Evolutionary conservation across 2,329 filamentous ascomycete species (phyloP), one percentile per base, ranked within the genome.

Genomic region (Cercospora sp.): DNA sequence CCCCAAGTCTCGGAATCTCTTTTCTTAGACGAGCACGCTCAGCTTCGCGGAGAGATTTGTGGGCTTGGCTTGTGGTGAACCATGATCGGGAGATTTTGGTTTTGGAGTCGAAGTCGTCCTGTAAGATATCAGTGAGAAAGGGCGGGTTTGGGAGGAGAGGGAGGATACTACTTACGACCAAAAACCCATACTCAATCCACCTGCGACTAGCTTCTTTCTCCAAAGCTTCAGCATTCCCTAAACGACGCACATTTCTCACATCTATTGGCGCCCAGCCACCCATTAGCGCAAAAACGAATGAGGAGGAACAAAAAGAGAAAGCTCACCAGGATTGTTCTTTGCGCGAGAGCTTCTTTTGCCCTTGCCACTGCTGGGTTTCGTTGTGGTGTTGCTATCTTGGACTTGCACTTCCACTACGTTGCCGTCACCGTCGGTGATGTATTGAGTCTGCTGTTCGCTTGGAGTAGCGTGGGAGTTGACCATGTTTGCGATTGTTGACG

Each of bases 121-220:
- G 28, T 5, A 5, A 3, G 45, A 26, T n/a, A 21, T 16, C 9
- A 53, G 18, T 21, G 45, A 21, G n/a, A 7, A 32, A 9, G 2
- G 16, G 10, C 6, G 24, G 9, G 1, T 30, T 30, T 6, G 28
- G 26, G 5, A 28, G 26, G 26, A 28, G n/a, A n/a, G n/a, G n/a
- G n/a, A n/a, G n/a, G n/a, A n/a, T n/a, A n/a, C n/a, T n/a, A n/a
- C 26, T 58, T 34, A 59, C 55, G 55, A 59, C 55, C 2, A 59
- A 9, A 37, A 59, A 59, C 9, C 55, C 55, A n/a, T 59, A 59
- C 32, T 59, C 55, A n/a, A 59, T 59, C 55, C 55, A 59, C 6
- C 55, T 12, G 12, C 55, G 55, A 34, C 55, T 24, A 30, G 55
- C 55, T 3, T 59, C 55, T 24, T 59, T 59, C n/a, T 59, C 55